These are phyloP conservation scores for Penicillium fuscoglaucum DNA, from an alignment of 2,329 filamentous ascomycete species.

Conservation along the genomic window DNA sequence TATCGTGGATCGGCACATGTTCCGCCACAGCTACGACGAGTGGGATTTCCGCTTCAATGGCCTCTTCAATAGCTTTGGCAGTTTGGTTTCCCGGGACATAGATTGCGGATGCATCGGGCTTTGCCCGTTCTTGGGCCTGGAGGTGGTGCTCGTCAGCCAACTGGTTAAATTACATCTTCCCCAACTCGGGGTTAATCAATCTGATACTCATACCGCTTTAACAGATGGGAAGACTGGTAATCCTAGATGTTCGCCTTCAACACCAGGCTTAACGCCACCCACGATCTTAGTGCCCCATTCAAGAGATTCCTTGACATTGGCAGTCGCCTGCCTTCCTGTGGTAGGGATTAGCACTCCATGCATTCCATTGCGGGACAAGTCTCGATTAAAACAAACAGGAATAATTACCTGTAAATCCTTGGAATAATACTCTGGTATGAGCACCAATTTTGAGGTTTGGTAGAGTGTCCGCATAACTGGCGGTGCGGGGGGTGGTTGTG, in stretches of 20 bases:
- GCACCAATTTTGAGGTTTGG: conserved; percentile 65
- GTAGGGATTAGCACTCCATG: conserved; percentile 5
- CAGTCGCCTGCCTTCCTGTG: conserved; percentile 56
- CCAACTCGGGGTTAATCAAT: not conserved
- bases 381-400: not conserved
- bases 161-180: not conserved
- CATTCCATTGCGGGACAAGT: not conserved
- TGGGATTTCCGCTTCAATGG: conserved; percentile 75
- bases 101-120: conserved; percentile 75
- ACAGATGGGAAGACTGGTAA: conserved; percentile 71
- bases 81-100: conserved; percentile 78
- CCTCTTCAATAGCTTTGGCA: conserved; percentile 72
- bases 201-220: conserved; percentile 48
- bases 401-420: conserved; percentile 64
- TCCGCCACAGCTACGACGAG: conserved; percentile 78
- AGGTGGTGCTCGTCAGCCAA: not conserved
- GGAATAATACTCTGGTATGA: conserved; percentile 68
- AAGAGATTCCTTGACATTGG: conserved; percentile 73
- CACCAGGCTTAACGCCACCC: conserved; percentile 72
- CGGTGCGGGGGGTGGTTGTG: conserved; percentile 32
- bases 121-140: conserved; percentile 67
- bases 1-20: conserved; percentile 75
- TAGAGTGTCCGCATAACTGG: conserved; percentile 61
- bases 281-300: conserved; percentile 79
- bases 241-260: conserved; percentile 69